A percentile compares a stretch with the other conserved stretches of the same genome.
Conservation (phyloP, 345 rosid species). For the Populus pruinosa region DNA sequence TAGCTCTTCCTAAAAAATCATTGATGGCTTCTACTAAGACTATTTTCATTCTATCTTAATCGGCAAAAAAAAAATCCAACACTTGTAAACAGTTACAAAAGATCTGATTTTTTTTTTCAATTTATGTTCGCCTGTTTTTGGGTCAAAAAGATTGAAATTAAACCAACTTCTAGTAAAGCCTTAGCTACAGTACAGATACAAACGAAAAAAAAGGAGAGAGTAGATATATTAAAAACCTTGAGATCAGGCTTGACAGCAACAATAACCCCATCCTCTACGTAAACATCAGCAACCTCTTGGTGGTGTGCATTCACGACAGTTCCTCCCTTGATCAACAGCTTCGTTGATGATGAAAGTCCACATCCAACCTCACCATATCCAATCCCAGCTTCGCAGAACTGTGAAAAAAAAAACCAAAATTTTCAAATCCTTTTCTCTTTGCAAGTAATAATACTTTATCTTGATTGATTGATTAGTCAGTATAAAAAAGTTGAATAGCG, state of each 20-base stretch:
- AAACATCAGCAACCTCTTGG: conserved; percentile 82
- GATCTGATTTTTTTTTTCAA: background rate
- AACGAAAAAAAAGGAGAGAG: background rate
- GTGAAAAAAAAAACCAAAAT: conserved; percentile 6
- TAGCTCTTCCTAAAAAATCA: background rate
- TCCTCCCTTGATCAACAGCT: conserved; percentile 84
- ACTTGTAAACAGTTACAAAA: background rate
- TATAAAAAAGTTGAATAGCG: background rate
- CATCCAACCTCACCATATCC: conserved; percentile 41
- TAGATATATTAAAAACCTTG: conserved; percentile 34
- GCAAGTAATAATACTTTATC: background rate
- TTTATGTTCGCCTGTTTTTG: background rate
- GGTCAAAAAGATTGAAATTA: background rate
- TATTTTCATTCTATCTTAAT: background rate
- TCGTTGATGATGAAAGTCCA: conserved; percentile 47
- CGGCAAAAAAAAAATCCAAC: background rate
- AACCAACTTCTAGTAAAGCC: background rate
- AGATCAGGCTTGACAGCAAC: conserved; percentile 68
- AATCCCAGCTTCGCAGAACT: conserved; percentile 65
- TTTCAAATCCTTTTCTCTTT: background rate
- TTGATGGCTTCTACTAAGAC: background rate
- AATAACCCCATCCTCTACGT: conserved; percentile 74
- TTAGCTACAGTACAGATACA: background rate
- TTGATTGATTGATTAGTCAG: background rate
- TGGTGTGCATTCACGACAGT: conserved; percentile 85